Evolutionary conservation across 345 rosid genomes (phyloP).

Genomic region (Populus simonii): DNA sequence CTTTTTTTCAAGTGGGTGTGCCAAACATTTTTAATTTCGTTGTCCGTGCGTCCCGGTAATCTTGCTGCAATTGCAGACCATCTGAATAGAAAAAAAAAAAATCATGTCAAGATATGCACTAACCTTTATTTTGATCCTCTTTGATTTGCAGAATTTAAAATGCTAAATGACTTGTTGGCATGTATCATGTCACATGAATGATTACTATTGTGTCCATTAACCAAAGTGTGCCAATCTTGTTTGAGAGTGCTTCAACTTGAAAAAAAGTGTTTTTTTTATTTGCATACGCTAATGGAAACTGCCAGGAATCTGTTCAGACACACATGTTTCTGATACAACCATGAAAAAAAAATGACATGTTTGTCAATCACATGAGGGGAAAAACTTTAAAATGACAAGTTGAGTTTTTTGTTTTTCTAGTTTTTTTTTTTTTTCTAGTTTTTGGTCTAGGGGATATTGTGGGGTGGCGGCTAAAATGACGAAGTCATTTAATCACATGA

Average conservation of each 20-base stretch:
- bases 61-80: constrained; percentile 86
- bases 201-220: constrained; percentile 10
- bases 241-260: background rate
- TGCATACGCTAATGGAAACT: background rate
- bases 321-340: constrained; percentile 13
- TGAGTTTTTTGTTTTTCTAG: background rate
- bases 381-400: background rate
- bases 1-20: constrained; percentile 76
- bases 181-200: constrained; percentile 20
- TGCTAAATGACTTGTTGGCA: background rate
- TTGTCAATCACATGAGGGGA: background rate
- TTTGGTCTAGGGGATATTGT: background rate
- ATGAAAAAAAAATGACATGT: background rate
- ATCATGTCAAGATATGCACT: background rate
- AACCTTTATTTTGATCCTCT: background rate
- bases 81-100: constrained; percentile 25
- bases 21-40: constrained; percentile 84
- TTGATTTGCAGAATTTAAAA: background rate
- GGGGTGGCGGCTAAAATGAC: background rate
- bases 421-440: background rate
- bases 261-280: background rate
- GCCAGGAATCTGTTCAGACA: constrained; percentile 24
- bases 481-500: background rate
- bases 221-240: constrained; percentile 17
- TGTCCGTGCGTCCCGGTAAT: constrained; percentile 82